A percentile compares a stretch with the other conserved stretches of the same genome.
These are phyloP conservation scores for Orbilia quercus DNA, from an alignment of 2,329 filamentous ascomycete species.

Conservation along the genomic window DNA sequence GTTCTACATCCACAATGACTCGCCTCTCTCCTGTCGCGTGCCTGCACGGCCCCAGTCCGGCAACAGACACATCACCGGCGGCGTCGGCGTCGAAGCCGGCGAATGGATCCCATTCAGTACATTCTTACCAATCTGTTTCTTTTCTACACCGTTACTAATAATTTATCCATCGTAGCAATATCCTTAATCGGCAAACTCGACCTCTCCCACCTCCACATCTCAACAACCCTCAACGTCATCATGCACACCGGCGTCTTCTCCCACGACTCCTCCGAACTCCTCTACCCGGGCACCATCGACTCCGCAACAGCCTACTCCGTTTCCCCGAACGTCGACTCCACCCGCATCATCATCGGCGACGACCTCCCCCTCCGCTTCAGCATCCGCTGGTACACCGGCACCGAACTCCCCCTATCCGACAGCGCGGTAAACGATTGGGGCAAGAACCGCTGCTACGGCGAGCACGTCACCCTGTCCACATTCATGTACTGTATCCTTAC, in stretches of 20 bases:
- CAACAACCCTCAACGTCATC: slow-evolving; percentile 87
- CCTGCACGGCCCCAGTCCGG: slow-evolving; percentile 76
- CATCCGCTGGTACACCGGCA: slow-evolving; percentile 86
- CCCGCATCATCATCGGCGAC: slow-evolving; percentile 80
- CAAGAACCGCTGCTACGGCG: slow-evolving; percentile 53
- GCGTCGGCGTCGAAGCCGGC: slow-evolving; percentile 68
- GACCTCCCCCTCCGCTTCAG: slow-evolving; percentile 80
- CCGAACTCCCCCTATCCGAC: slow-evolving; percentile 69
- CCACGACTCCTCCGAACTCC: slow-evolving; percentile 58
- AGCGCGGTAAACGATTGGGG: slow-evolving; percentile 52
- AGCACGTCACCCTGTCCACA: slow-evolving; percentile 52
- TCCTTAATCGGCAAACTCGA: slow-evolving; percentile 90
- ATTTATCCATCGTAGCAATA: slow-evolving; percentile 72
- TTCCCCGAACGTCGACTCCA: slow-evolving; percentile 74
- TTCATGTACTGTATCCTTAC: slow-evolving; percentile 56
- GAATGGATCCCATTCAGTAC: slow-evolving; percentile 59
- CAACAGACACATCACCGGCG: slow-evolving; percentile 63
- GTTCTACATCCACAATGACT: slow-evolving; percentile 98
- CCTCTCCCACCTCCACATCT: slow-evolving; percentile 87
- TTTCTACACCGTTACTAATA: no score
- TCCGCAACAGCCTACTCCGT: slow-evolving; percentile 89
- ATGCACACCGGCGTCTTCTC: slow-evolving; percentile 70
- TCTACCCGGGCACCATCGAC: slow-evolving; percentile 77
- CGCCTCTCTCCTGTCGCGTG: slow-evolving; percentile 88
- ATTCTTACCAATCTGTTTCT: no score